Evolutionary conservation across 2,329 filamentous ascomycete genomes (phyloP), one percentile per base, ranked within the genome.

Genomic region (Claviceps africana): DNA sequence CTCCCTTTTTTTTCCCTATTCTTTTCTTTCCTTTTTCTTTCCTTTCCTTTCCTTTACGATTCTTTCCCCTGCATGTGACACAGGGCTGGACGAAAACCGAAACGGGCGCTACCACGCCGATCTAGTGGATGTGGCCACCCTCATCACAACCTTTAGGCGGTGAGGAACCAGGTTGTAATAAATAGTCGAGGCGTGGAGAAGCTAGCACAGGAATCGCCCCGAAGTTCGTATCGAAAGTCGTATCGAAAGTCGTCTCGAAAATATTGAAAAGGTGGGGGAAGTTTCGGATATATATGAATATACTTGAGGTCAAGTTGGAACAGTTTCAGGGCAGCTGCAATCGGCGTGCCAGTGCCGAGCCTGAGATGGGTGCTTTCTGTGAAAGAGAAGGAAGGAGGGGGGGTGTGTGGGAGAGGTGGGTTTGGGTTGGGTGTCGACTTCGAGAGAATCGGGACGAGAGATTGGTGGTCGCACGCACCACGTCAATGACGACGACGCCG

Each of bases 111-210:
- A 51, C 31, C 30, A 48, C 51, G 50, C 53, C 43, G 19, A 47
- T 33, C n/a, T 49, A 37, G 22, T 33, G 40, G 35, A 40, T 15
- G 44, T 48, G 21, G 37, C 44, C 31, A 25, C 28, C 47, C 39
- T 55, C 53, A 53, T 55, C 44, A 53, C 53, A 48, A 46, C 45
- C 51, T 47, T 28, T 21, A 33, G 17, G 47, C 28, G 37, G 50
- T 44, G 53, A 50, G 47, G 52, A 47, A 39, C 21, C 43, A n/a
- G 31, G 31, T 37, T 13, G 13, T 37, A 22, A 43, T 33, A 43
- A 30, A 43, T 37, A 43, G 25, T 44, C 28, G 37, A 52, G 31
- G 47, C 48, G 48, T 45, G 42, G 48, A 44, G 35, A 19, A 22
- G 42, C n/a, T 31, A 10, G 4, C 35, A 17, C 35, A 37, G 7